phyloP scores from a whole-genome alignment of 192 early-diverging fungal genomes.

The Glomus cerebriforme region DNA sequence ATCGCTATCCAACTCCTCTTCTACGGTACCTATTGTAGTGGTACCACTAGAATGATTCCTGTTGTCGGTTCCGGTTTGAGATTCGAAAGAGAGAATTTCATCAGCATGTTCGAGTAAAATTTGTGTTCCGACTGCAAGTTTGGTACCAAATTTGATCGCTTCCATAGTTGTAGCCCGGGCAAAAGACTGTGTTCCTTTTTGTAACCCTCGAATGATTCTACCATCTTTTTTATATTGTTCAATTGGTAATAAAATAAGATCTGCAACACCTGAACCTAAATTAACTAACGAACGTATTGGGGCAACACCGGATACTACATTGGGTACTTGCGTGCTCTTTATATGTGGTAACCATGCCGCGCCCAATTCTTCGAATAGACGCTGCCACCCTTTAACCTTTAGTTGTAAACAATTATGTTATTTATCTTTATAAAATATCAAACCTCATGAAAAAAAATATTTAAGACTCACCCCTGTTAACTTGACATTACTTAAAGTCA shows the following conservation, averaged over 20 bases:
- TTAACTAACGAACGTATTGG: slow-evolving; percentile 90
- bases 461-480: slow-evolving; percentile 59
- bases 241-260: slow-evolving; percentile 89
- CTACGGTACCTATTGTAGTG: slow-evolving; percentile 8
- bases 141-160: slow-evolving; percentile 84
- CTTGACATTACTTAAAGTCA: slow-evolving; percentile 77
- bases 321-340: slow-evolving; percentile 85
- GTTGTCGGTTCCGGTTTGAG: slow-evolving; percentile 30
- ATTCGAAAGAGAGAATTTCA: slow-evolving; percentile 62
- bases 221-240: slow-evolving; percentile 95
- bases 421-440: not conserved
- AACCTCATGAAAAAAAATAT: not conserved
- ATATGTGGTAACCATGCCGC: slow-evolving; percentile 91
- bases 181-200: slow-evolving; percentile 88
- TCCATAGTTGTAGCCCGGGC: slow-evolving; percentile 88
- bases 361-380: slow-evolving; percentile 66
- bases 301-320: slow-evolving; percentile 86
- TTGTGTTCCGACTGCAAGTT: slow-evolving; percentile 87
- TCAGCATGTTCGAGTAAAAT: slow-evolving; percentile 88
- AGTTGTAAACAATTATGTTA: not conserved
- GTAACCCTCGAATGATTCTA: slow-evolving; percentile 80
- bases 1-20: slow-evolving; percentile 27
- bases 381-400: slow-evolving; percentile 64
- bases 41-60: not conserved
- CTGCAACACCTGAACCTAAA: slow-evolving; percentile 86